Evolutionary conservation across 1,284 basidiomycete genomes (phyloP).

Genomic region (Cryptococcus sp.): DNA sequence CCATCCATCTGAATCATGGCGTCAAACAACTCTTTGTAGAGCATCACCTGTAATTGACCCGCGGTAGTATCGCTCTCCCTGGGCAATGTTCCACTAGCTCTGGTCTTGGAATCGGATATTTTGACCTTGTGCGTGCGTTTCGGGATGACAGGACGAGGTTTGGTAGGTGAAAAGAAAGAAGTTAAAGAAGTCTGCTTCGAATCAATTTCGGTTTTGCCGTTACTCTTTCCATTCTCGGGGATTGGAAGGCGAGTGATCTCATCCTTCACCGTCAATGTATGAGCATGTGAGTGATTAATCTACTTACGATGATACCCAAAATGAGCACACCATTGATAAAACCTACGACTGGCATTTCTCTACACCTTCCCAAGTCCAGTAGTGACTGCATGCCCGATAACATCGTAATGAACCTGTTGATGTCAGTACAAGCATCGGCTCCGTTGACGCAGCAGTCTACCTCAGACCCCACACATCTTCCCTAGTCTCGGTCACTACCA

Average conservation of each 20-base stretch:
- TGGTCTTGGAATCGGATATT: constrained; percentile 73
- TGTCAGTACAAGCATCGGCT: background rate
- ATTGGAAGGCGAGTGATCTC: constrained; percentile 50
- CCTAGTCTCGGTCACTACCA: constrained; percentile 52
- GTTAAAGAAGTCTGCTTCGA: constrained; percentile 35
- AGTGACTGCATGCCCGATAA: constrained; percentile 56
- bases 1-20: constrained; percentile 19
- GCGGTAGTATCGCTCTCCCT: constrained; percentile 59
- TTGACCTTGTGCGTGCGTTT: constrained; percentile 49
- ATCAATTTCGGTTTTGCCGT: constrained; percentile 12
- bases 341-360: constrained; percentile 70
- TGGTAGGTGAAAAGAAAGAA: constrained; percentile 31
- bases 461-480: constrained; percentile 72
- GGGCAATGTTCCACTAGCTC: constrained; percentile 57
- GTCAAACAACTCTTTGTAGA: constrained; percentile 70
- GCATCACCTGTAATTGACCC: constrained; percentile 74
- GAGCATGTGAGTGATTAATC: background rate
- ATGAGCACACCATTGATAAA: constrained; percentile 58
- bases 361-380: constrained; percentile 52
- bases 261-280: constrained; percentile 49
- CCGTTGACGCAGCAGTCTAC: constrained; percentile 36
- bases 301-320: constrained; percentile 61
- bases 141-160: constrained; percentile 4
- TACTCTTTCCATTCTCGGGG: background rate
- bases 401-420: constrained; percentile 60